Evolutionary conservation across 192 early-diverging fungal genomes (phyloP), one percentile per base, ranked within the genome.

Genomic region (Spizellomyces punctatus): DNA sequence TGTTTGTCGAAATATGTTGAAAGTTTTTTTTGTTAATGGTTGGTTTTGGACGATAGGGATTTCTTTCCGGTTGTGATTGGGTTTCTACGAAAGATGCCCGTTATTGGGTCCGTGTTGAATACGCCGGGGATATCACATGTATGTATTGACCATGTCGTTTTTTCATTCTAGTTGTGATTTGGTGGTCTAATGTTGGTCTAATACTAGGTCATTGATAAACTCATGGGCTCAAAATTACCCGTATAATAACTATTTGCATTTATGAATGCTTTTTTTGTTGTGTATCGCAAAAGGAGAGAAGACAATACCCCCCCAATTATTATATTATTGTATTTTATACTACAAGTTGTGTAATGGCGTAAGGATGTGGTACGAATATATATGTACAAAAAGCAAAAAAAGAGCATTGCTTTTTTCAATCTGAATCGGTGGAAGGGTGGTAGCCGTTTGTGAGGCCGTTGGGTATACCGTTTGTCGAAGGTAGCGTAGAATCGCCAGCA

Each of bases 41-140:
- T n/a, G n/a, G n/a, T n/a, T n/a, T n/a, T n/a, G n/a, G n/a, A n/a
- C n/a, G 50, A 54, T 41, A 94, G 96, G 56, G 96, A 99, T 84
- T 99, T 99, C 75, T 96, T 99, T 83, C 95, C 95, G 0, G 93
- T 95, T 46, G 89, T 93, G 21, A 76, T 99, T 61, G 83, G 89
- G 45, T 96, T 98, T 67, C 82, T 98, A 72, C 87, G 95, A 75
- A 85, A 88, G 69, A 64, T 99, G 60, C 96, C 96, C 4, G 58
- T 98, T 41, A 94, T 99, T 74, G 96, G 96, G 41, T 89, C 87
- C 9, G 68, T 98, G 21, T 76, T 99, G 61, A 93, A 87, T 69
- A 84, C 92, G 47, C 96, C 96, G 16, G 90, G 85, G 16, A 88
- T 98, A 63, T 84, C 92, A 48, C 89, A 91, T 59, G 72, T 74